Evolutionary conservation across 2,329 filamentous ascomycete genomes (phyloP), one percentile per base, ranked within the genome.

Genomic region (Sarocladiaceae sp.): DNA sequence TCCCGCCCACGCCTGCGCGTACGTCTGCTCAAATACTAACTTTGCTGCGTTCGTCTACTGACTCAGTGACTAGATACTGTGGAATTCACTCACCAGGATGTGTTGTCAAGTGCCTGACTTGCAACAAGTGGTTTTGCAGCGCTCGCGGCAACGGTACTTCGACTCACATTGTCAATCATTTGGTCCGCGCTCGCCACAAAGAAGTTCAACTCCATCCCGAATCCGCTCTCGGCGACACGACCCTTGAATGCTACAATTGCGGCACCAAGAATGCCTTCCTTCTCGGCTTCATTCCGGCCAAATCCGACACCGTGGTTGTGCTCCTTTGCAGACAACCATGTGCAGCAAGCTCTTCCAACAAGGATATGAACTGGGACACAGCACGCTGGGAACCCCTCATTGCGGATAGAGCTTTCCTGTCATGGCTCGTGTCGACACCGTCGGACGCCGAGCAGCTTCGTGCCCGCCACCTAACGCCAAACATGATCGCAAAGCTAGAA

Each of bases 301-400:
- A 99, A 68, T 97, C 94, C 11, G 95, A 99, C 64, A 97, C 94
- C 0, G 94, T 99, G 25, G 95, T 99, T 7, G 94, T 99, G 22
- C 83, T 99, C 40, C 81, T 99, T 33, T 99, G 94, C 69, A 91
- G 94, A 55, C 94, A 97, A 70, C 94, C 94, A 44, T 99, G 94
- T 69, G 94, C 93, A 29, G 87, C 94, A 25, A 93, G 89, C 73
- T 88, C 92, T 1, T 97, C 94, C 29, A 93, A 90, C 58, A 99
- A 99, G 72, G 94, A 99, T 64, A 97, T 99, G 92, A 99, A 94
- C 68, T 99, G 94, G 94, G 94, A 99, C 68, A 95, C 92, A 5
- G 96, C 93, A 23, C 85, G 92, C 65, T 99, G 94, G 94, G 92
- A 97, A 67, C 94, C 94, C 12, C 78, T 99, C 54, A 97, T 99